Percentiles rank a stretch among this genome's conserved stretches.
Evolutionary conservation across 2,329 filamentous ascomycete genomes (phyloP).

Genomic region (Clonostachys solani): DNA sequence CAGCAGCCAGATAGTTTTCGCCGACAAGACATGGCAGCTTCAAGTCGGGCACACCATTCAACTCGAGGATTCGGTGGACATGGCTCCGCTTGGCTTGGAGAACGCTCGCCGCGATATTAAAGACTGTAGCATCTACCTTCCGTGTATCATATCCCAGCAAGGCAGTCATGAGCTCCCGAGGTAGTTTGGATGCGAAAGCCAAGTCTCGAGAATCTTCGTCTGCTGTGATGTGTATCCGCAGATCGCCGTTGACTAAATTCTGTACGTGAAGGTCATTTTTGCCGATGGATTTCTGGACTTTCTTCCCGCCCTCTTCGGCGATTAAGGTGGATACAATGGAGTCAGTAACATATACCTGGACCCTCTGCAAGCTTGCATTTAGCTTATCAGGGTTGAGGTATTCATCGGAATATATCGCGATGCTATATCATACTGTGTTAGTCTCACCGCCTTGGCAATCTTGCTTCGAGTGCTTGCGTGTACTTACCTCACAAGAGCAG

Average conservation of each 20-base stretch:
- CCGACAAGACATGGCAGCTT: too few relatives aligned
- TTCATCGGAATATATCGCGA: neutral
- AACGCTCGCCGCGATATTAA: neutral
- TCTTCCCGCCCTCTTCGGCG: too few relatives aligned
- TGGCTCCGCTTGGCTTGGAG: neutral
- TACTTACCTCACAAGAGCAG: slow-evolving; percentile 15
- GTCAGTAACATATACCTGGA: neutral
- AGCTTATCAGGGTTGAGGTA: neutral
- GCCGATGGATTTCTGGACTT: too few relatives aligned
- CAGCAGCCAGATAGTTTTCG: too few relatives aligned
- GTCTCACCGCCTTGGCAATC: neutral
- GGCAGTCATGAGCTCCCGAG: neutral
- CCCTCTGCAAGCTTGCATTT: neutral
- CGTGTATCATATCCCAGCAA: neutral
- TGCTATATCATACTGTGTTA: neutral
- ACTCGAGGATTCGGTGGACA: neutral
- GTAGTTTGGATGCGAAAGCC: neutral
- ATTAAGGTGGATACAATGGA: neutral
- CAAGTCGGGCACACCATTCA: neutral
- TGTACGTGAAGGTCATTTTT: too few relatives aligned
- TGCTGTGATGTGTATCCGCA: neutral
- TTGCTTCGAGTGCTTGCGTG: neutral
- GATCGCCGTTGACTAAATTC: neutral
- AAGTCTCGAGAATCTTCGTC: neutral
- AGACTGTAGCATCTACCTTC: neutral